Evolutionary conservation across 495 filamentous ascomycete genomes (phyloP).

Genomic region (Cryomyces minteri): DNA sequence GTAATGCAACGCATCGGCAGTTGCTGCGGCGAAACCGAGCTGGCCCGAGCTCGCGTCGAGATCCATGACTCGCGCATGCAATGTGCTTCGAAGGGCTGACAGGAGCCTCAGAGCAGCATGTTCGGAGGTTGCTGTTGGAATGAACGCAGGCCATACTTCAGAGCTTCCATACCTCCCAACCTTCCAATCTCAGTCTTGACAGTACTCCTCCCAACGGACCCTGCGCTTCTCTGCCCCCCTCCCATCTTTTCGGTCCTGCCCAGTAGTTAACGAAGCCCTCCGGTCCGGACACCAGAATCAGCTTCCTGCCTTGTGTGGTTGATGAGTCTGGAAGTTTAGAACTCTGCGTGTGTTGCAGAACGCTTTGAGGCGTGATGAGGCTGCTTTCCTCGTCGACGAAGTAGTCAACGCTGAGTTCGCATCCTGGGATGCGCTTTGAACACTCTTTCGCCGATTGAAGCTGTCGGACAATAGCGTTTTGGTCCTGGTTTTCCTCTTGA

Average conservation of each 20-base stretch:
- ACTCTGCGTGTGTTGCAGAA: slow-evolving; percentile 16
- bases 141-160: slow-evolving; percentile 13
- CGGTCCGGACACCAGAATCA: slow-evolving; percentile 71
- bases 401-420: slow-evolving; percentile 41
- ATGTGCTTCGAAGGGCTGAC: no score
- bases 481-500: neutral
- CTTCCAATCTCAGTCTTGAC: slow-evolving; percentile 29
- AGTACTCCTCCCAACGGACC: slow-evolving; percentile 38
- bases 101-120: no score
- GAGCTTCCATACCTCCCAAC: slow-evolving; percentile 45
- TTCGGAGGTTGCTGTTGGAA: no score
- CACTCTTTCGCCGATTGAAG: slow-evolving; percentile 36
- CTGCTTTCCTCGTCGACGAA: slow-evolving; percentile 60
- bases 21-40: no score
- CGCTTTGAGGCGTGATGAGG: slow-evolving; percentile 35
- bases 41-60: no score
- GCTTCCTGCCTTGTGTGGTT: slow-evolving; percentile 22
- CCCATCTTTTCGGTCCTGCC: slow-evolving; percentile 61
- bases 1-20: no score
- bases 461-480: slow-evolving; percentile 34
- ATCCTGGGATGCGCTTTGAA: slow-evolving; percentile 26
- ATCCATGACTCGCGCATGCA: no score
- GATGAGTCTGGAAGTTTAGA: neutral
- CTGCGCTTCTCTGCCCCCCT: slow-evolving; percentile 49
- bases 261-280: slow-evolving; percentile 72